Evolutionary conservation across 1,284 basidiomycete genomes (phyloP).

Genomic region (Ustilago cynodontis): DNA sequence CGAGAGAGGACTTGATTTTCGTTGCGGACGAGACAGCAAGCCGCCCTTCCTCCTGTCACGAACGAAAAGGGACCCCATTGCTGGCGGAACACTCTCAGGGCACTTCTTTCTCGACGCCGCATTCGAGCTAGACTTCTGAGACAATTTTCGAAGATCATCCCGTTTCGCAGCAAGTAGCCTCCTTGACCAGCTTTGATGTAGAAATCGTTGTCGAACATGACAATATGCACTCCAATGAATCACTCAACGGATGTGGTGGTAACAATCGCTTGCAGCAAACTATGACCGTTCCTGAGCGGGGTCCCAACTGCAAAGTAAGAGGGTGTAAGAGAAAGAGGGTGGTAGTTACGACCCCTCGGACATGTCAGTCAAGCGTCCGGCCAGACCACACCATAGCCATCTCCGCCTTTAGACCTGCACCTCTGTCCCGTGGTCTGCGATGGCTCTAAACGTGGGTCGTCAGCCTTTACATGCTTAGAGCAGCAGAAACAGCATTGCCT

Average conservation of each 20-base stretch:
- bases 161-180: background rate
- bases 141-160: slow-evolving; percentile 2
- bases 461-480: background rate
- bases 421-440: background rate
- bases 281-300: no score
- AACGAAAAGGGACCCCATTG: background rate
- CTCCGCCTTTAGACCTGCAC: slow-evolving; percentile 1
- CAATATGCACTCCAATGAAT: no score
- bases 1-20: background rate
- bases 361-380: background rate
- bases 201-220: no score
- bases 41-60: background rate
- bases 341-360: background rate
- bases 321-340: no score
- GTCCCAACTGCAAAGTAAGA: no score
- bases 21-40: background rate
- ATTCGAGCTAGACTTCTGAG: slow-evolving; percentile 1
- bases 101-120: background rate
- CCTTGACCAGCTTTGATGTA: background rate
- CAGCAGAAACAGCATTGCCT: background rate
- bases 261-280: no score
- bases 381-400: background rate
- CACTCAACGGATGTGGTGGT: no score
- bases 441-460: background rate
- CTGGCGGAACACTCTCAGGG: background rate